These are phyloP conservation scores for Candolleomyces eurysporus DNA, from an alignment of 768 basidiomycete genomes.

Conservation along the genomic window DNA sequence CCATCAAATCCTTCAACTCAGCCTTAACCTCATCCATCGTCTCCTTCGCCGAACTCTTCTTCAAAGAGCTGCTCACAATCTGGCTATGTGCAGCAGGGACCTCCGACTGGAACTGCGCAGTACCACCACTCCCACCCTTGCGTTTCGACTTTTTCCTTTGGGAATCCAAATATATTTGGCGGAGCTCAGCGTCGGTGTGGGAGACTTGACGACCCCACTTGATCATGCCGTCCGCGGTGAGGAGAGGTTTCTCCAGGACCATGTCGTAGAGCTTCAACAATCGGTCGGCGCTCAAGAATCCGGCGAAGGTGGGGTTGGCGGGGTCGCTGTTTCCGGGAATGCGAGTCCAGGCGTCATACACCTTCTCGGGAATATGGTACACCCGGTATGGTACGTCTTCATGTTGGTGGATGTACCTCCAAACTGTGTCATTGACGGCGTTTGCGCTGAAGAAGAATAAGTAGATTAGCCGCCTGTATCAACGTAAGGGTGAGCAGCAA, in stretches of 20 bases:
- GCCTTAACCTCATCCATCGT: slow-evolving; percentile 46
- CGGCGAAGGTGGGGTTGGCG: slow-evolving; percentile 14
- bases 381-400: slow-evolving; percentile 63
- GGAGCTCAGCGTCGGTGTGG: slow-evolving; percentile 33
- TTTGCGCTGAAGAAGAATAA: slow-evolving; percentile 30
- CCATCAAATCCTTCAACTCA: slow-evolving; percentile 38
- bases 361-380: slow-evolving; percentile 35
- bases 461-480: slow-evolving; percentile 2
- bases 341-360: slow-evolving; percentile 62
- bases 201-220: slow-evolving; percentile 35
- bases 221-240: slow-evolving; percentile 35
- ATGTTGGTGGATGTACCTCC: slow-evolving; percentile 57
- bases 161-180: slow-evolving; percentile 30
- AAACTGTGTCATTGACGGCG: slow-evolving; percentile 53
- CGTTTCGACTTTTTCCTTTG: slow-evolving; percentile 30
- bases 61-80: slow-evolving; percentile 39
- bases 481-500: neutral
- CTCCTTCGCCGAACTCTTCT: slow-evolving; percentile 37
- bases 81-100: slow-evolving; percentile 13
- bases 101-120: slow-evolving; percentile 4
- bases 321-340: slow-evolving; percentile 20
- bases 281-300: slow-evolving; percentile 56
- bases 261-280: slow-evolving; percentile 46
- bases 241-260: slow-evolving; percentile 44
- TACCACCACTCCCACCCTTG: slow-evolving; percentile 10